Evolutionary conservation across 768 basidiomycete species (phyloP), one percentile per base, ranked within the genome.

Genomic region (Albatrellus ellisii): DNA sequence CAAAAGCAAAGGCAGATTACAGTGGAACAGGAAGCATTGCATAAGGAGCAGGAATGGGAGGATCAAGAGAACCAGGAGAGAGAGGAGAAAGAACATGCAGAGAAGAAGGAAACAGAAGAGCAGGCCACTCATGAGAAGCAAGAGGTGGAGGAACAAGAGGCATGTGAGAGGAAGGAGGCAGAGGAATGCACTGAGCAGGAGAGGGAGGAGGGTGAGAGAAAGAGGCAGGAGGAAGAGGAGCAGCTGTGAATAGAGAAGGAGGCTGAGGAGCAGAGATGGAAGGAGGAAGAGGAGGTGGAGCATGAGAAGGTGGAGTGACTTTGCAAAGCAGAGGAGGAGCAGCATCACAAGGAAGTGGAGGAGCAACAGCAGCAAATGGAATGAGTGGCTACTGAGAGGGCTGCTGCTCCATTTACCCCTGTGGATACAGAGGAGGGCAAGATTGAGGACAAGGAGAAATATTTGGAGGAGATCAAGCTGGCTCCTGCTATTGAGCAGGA

Each of bases 1-100:
- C 68, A 71, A 20, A 73, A 73, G 52, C 60, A 61, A 50, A 67
- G 65, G 56, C 60, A 68, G 9, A 47, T 70, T 47, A 67, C 66
- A 47, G 69, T 47, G 68, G n/a, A n/a, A n/a, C n/a, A n/a, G n/a
- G n/a, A n/a, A n/a, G n/a, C n/a, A n/a, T n/a, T n/a, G n/a, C n/a
- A n/a, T n/a, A n/a, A n/a, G n/a, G n/a, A n/a, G n/a, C n/a, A 65
- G 17, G 64, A 66, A 44, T 68, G 69, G 52, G 59, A 64, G 39
- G 71, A 60, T 22, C 69, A 69, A 52, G 68, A 70, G 32, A 64
- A 68, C 15, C 68, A 69, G 49, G 59, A 59, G 49, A 63, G 62
- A 35, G 59, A 63, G 46, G 53, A 61, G 41, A 58, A 62, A 39
- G 62, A 64, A 53, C 62, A 59, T 53, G 62, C 66, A 50, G 52